These are phyloP conservation scores for Penicillium sp. DNA, from an alignment of 2,329 filamentous ascomycete genomes.

Conservation along the genomic window DNA sequence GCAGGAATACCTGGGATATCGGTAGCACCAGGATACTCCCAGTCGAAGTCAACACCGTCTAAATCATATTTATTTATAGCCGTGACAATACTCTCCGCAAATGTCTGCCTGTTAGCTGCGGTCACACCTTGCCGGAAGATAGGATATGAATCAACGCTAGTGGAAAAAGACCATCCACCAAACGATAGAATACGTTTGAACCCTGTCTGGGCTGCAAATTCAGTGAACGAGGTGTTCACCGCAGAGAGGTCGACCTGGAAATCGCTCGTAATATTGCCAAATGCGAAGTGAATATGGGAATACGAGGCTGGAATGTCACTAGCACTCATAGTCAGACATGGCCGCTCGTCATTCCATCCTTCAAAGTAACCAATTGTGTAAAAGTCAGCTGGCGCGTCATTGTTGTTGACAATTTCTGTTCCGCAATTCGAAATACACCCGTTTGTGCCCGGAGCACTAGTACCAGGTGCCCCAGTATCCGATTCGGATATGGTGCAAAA, in stretches of 20 bases:
- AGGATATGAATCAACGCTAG: constrained; percentile 32
- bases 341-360: background rate
- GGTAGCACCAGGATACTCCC: constrained; percentile 34
- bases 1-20: constrained; percentile 36
- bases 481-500: background rate
- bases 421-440: constrained; percentile 2
- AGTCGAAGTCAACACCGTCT: constrained; percentile 35
- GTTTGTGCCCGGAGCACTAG: background rate
- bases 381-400: background rate
- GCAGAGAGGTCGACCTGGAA: constrained; percentile 27
- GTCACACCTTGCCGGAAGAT: constrained; percentile 37
- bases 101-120: constrained; percentile 35
- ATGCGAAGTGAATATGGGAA: background rate
- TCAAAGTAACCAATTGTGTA: background rate
- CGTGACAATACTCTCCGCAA: constrained; percentile 35
- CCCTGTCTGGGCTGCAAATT: constrained; percentile 27
- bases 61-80: constrained; percentile 40
- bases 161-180: constrained; percentile 46
- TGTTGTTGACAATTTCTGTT: background rate
- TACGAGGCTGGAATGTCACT: background rate
- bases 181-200: constrained; percentile 43
- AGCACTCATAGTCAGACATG: background rate
- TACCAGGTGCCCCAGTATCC: background rate
- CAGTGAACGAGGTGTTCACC: constrained; percentile 26
- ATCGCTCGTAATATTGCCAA: constrained; percentile 24